phyloP scores from a whole-genome alignment of 768 basidiomycete genomes.

The Mycena maculata region DNA sequence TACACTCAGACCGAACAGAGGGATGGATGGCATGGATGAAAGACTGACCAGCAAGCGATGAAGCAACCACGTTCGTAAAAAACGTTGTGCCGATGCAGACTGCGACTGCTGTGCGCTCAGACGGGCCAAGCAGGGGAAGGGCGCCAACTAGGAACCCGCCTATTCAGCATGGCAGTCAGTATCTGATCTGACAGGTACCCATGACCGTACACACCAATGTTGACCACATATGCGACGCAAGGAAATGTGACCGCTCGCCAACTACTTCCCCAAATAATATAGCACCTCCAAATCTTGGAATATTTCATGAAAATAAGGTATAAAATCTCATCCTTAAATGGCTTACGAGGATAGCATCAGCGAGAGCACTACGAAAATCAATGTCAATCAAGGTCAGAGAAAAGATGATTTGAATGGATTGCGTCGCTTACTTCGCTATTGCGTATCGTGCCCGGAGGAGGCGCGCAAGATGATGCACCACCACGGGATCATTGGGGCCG shows the following conservation, averaged over 20 bases:
- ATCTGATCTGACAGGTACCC: neutral
- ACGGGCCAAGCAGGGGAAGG: constrained; percentile 6
- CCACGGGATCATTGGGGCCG: constrained; percentile 14
- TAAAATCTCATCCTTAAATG: neutral
- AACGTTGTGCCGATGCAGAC: constrained; percentile 8
- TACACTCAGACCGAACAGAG: neutral
- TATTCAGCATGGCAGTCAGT: neutral
- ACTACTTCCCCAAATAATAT: constrained; percentile 9
- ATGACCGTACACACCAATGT: neutral
- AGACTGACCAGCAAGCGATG: neutral
- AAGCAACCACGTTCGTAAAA: constrained; percentile 9
- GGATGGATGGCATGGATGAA: neutral
- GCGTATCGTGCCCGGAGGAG: constrained; percentile 1
- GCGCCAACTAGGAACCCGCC: neutral
- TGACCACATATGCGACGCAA: neutral
- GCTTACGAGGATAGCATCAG: constrained; percentile 10
- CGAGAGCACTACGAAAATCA: neutral
- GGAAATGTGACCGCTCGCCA: neutral
- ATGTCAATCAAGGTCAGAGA: neutral
- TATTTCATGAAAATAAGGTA: neutral
- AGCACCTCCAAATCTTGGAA: constrained; percentile 8
- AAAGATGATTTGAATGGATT: neutral
- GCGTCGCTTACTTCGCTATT: constrained; percentile 17
- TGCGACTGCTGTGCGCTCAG: neutral
- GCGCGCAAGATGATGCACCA: neutral